These are phyloP conservation scores for Candida gorgasii DNA, from an alignment of 805 yeast genomes.

Conservation along the genomic window DNA sequence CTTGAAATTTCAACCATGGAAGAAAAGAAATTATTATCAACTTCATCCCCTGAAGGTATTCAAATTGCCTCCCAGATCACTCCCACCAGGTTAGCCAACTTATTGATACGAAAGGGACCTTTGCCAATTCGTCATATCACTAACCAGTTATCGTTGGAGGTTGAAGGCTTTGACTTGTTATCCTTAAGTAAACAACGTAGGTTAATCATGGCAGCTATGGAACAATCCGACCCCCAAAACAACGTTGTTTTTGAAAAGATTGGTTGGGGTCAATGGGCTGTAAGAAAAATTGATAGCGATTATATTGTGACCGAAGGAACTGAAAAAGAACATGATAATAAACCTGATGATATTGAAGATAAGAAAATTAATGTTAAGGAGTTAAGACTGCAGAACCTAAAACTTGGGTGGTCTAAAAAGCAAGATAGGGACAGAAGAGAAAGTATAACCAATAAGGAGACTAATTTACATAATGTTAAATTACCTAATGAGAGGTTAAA, in stretches of 20 bases:
- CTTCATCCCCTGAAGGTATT: constrained; percentile 84
- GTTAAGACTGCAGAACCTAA: constrained; percentile 30
- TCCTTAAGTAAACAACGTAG: constrained; percentile 88
- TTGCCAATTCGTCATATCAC: constrained; percentile 89
- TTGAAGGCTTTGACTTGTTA: constrained; percentile 75
- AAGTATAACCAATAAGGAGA: constrained; percentile 48
- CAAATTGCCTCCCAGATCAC: constrained; percentile 87
- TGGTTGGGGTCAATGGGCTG: constrained; percentile 99
- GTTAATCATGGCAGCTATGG: constrained; percentile 85
- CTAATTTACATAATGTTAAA: constrained; percentile 47
- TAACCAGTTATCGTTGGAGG: constrained; percentile 68
- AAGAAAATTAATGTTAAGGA: constrained; percentile 30
- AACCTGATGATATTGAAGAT: neutral
- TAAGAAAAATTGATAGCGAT: constrained; percentile 53
- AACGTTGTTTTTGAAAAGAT: constrained; percentile 83
- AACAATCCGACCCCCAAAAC: constrained; percentile 61
- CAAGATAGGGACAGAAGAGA: constrained; percentile 41
- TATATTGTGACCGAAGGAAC: constrained; percentile 49
- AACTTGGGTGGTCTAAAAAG: constrained; percentile 44
- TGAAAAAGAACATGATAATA: constrained; percentile 13
- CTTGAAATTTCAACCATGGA: neutral
- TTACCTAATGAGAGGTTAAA: constrained; percentile 42
- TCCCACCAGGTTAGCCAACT: constrained; percentile 68
- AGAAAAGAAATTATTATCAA: constrained; percentile 44
- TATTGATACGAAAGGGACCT: constrained; percentile 77